Conservation (phyloP, 768 basidiomycete species). For the Pulveroboletus ravenelii region DNA sequence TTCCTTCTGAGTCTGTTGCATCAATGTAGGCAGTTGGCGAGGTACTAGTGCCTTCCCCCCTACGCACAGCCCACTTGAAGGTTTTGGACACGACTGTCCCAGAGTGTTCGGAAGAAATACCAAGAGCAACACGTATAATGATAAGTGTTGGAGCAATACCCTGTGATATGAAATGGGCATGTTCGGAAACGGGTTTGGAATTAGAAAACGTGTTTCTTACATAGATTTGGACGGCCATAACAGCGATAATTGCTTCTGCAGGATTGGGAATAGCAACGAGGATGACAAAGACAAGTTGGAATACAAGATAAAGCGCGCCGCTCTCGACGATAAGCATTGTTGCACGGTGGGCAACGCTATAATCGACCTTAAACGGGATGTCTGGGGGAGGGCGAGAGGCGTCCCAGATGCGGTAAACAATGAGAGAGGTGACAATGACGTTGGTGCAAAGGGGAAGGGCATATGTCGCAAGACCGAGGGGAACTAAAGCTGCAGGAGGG, state of each 20-base stretch:
- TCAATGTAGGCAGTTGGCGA: too few relatives aligned
- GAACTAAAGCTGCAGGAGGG: slow-evolving; percentile 34
- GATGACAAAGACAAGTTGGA: slow-evolving; percentile 39
- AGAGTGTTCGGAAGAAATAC: slow-evolving; percentile 26
- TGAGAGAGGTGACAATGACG: slow-evolving; percentile 38
- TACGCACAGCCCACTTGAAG: slow-evolving; percentile 21
- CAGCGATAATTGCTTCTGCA: slow-evolving; percentile 35
- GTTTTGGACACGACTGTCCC: slow-evolving; percentile 16
- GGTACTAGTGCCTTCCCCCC: slow-evolving; percentile 1
- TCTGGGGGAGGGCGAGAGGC: slow-evolving; percentile 13
- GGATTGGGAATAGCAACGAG: slow-evolving; percentile 32
- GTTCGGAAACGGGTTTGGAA: background rate
- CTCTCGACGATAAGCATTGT: slow-evolving; percentile 37
- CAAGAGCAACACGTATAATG: slow-evolving; percentile 33
- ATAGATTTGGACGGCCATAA: slow-evolving; percentile 38
- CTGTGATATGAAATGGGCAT: slow-evolving; percentile 7
- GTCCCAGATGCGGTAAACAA: slow-evolving; percentile 37
- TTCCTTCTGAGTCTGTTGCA: too few relatives aligned
- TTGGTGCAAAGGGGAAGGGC: slow-evolving; percentile 40
- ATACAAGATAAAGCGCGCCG: slow-evolving; percentile 36
- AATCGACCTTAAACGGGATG: slow-evolving; percentile 8
- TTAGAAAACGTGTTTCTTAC: slow-evolving; percentile 21
- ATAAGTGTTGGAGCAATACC: slow-evolving; percentile 35
- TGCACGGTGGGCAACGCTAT: slow-evolving; percentile 21
- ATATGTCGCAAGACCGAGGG: slow-evolving; percentile 35